Evolutionary conservation across 2,329 filamentous ascomycete genomes (phyloP), one percentile per base, ranked within the genome.

Genomic region (Cladophialophora carrionii): DNA sequence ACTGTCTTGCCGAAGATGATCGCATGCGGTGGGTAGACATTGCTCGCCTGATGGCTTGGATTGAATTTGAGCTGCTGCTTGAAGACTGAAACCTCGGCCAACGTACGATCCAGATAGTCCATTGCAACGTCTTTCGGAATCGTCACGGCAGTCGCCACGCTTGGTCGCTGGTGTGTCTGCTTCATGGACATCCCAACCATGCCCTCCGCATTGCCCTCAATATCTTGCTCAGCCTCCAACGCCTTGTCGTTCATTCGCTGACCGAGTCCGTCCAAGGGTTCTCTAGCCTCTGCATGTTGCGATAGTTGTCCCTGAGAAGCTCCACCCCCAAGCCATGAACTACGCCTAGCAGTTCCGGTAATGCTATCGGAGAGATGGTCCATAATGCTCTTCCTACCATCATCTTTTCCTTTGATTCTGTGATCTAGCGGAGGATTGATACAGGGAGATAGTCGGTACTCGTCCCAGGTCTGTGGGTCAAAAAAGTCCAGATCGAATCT

Each of bases 1-100:
- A 89, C 90, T 26, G 87, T 87, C 76, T 96, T 96, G 62, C 91
- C 90, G 77, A 96, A 97, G 8, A 98, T 85, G 54, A 96, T 84
- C 0, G 90, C 88, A 12, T 91, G 81, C 0, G 94, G 93, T 2
- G 93, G 93, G 73, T 97, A 97, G 0, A 76, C 74, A 74, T 96
- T 96, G n/a, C 81, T 74, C 0, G 78, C 76, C 17, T 87, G 84
- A 71, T 89, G 87, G 0, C 76, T 70, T 0, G 87, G 80, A 1
- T 81, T 80, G 77, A 90, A 88, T 0, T 83, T 81, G 0, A 94
- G 84, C 71, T 94, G 89, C 66, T 85, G 77, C 67, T 95, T 93
- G 83, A 96, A 98, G 8, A 79, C 80, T 67, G 88, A 88, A 6
- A 87, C 88, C 31, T 89, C 86, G 17, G 85, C 80, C 0, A 98